Evolutionary conservation across 106 monocot genomes (phyloP), one percentile per base, ranked within the genome.

Genomic region (Triglochin maritima): DNA sequence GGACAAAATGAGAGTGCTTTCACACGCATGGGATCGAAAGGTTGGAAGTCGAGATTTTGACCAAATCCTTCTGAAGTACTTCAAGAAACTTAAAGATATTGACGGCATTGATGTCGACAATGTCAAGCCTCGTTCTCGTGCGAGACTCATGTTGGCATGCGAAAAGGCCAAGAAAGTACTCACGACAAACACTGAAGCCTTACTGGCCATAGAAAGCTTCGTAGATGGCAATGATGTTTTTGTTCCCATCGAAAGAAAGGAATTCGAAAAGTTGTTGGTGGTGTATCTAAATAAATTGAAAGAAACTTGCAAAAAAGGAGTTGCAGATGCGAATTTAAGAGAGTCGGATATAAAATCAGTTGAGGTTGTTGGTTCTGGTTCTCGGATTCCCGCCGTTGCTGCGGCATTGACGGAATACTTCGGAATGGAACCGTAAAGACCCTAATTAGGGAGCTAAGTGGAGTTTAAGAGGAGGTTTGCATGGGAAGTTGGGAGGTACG

Each of bases 151-250:
- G 69, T 47, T 69, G 42, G 81, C 87, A 0, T 90, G 94, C 14
- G 85, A 95, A 85, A 95, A 95, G 77, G 69, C 82, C 14, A 95
- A 95, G 85, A 95, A 85, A 74, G 83, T 87, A 6, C 67, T 95
- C 15, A 95, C 87, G 60, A 87, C 90, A 0, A 90, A 90, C 74
- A 76, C 82, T 0, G 83, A 87, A 59, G 87, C 87, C 0, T 85
- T 76, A 0, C 4, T 95, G 0, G 85, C 64, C 59, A 85, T 95
- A 6, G 94, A 95, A 69, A 87, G 90, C 66, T 71, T 95, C 77
- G 85, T 95, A 79, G 83, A 85, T 51, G 94, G 87, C 77, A 87
- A 83, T 63, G 94, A 90, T 78, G 90, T 29, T 4, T 61, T 44
- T 29, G 60, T 10, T 8, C 17, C 10, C 41, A 12, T 61, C 4